Conservation (phyloP, 2,329 filamentous ascomycete species). For the Diplodia mutila region DNA sequence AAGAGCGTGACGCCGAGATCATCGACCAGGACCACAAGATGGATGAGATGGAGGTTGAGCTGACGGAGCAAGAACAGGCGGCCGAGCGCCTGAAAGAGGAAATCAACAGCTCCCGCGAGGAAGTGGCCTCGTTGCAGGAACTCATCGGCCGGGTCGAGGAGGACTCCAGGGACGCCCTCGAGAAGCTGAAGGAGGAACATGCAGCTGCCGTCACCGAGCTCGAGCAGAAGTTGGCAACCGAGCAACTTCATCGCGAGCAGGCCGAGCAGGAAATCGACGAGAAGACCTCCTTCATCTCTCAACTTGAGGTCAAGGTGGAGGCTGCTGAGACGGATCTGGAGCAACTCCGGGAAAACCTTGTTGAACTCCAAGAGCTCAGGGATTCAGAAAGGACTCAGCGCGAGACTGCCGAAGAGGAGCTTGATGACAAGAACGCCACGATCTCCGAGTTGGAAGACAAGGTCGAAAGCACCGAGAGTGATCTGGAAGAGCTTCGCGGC, state of each 20-base stretch:
- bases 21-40: slow-evolving; percentile 36
- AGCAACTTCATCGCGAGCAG: slow-evolving; percentile 42
- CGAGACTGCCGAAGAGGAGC: slow-evolving; percentile 42
- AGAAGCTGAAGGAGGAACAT: slow-evolving; percentile 46
- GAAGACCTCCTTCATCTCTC: slow-evolving; percentile 44
- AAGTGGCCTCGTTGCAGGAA: slow-evolving; percentile 43
- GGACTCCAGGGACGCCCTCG: slow-evolving; percentile 42
- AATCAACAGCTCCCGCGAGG: slow-evolving; percentile 45
- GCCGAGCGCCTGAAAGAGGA: slow-evolving; percentile 44
- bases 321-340: slow-evolving; percentile 44
- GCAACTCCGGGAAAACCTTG: slow-evolving; percentile 37
- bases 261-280: slow-evolving; percentile 46
- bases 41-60: slow-evolving; percentile 35
- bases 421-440: slow-evolving; percentile 42
- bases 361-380: slow-evolving; percentile 40
- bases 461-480: slow-evolving; percentile 38
- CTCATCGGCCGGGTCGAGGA: slow-evolving; percentile 47
- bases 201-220: slow-evolving; percentile 34
- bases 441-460: slow-evolving; percentile 44
- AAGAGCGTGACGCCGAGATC: slow-evolving; percentile 42
- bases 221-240: slow-evolving; percentile 42
- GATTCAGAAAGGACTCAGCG: slow-evolving; percentile 38
- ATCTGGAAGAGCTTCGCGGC: slow-evolving; percentile 34
- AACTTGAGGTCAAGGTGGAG: slow-evolving; percentile 44
- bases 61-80: slow-evolving; percentile 40